Evolutionary conservation across 139 green algal species (phyloP).

Genomic region (Chlamydomonas schloesseri): DNA sequence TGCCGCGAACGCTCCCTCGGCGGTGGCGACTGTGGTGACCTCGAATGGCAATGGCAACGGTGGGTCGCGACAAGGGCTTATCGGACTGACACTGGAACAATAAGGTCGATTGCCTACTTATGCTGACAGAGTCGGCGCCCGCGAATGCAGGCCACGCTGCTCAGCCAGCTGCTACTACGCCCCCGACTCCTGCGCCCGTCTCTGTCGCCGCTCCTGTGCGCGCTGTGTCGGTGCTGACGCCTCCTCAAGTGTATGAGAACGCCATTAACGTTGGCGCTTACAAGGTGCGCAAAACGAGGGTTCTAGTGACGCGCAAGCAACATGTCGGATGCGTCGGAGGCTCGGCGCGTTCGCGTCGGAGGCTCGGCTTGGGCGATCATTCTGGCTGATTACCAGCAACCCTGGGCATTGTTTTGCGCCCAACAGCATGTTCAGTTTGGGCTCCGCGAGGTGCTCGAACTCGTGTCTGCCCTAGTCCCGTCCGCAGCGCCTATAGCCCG

Average conservation of each 20-base stretch:
- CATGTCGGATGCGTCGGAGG: too few relatives aligned
- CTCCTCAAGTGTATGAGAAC: conserved; percentile 39
- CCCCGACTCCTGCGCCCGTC: not conserved
- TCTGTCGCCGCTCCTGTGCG: not conserved
- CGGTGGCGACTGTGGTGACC: not conserved
- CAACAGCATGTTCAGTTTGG: too few relatives aligned
- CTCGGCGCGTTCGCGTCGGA: too few relatives aligned
- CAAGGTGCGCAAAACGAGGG: conserved; percentile 9
- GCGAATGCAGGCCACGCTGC: not conserved
- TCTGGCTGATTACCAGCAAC: too few relatives aligned
- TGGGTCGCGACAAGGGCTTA: not conserved
- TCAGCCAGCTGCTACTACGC: not conserved
- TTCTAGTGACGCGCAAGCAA: too few relatives aligned
- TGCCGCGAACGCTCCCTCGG: not conserved
- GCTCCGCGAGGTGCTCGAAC: too few relatives aligned
- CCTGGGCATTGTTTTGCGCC: too few relatives aligned
- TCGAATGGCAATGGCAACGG: conserved; percentile 35
- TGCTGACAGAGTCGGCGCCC: not conserved
- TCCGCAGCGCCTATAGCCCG: too few relatives aligned
- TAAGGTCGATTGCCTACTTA: not conserved
- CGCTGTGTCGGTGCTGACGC: conserved; percentile 24
- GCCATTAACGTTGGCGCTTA: not conserved
- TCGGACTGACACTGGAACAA: not conserved
- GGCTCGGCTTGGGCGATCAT: too few relatives aligned
- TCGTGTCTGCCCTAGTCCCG: too few relatives aligned